phyloP scores from a whole-genome alignment of 768 basidiomycete genomes.

The Trametes punicea region DNA sequence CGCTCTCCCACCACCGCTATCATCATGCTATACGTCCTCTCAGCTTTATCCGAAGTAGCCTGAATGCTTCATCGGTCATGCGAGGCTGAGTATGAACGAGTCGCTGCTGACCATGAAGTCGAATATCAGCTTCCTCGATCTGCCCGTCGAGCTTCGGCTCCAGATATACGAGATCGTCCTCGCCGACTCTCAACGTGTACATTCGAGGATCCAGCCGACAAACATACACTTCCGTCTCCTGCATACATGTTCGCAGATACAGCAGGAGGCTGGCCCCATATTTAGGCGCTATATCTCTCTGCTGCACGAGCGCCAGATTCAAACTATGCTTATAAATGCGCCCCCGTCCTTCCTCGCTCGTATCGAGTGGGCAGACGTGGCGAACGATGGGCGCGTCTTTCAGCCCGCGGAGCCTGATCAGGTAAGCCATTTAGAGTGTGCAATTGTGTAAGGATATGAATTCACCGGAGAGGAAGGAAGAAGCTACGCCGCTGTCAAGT shows the following conservation, averaged over 20 bases:
- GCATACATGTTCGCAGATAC: slow-evolving; percentile 31
- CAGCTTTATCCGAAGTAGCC: not conserved
- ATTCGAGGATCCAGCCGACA: slow-evolving; percentile 29
- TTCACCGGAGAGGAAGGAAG: slow-evolving; percentile 8
- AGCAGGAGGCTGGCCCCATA: slow-evolving; percentile 30
- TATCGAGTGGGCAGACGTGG: slow-evolving; percentile 36
- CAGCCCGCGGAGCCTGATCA: slow-evolving; percentile 4
- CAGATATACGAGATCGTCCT: slow-evolving; percentile 34
- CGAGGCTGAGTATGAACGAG: no score
- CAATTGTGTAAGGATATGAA: slow-evolving; percentile 13
- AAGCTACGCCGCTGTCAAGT: slow-evolving; percentile 30
- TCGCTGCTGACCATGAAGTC: slow-evolving; percentile 4
- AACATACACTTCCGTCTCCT: slow-evolving; percentile 36
- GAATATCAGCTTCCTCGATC: slow-evolving; percentile 22
- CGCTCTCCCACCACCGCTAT: not conserved
- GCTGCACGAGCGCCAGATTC: slow-evolving; percentile 36
- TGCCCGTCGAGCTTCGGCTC: slow-evolving; percentile 36
- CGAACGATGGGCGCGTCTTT: slow-evolving; percentile 38
- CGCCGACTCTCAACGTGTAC: slow-evolving; percentile 24
- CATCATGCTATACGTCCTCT: not conserved
- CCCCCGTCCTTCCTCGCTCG: slow-evolving; percentile 22
- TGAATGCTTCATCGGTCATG: not conserved
- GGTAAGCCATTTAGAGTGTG: slow-evolving; percentile 18
- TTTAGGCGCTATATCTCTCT: slow-evolving; percentile 37
- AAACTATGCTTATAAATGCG: slow-evolving; percentile 25